These are phyloP conservation scores for Pichia sporocuriosa DNA, from an alignment of 805 yeast species.

Conservation along the genomic window DNA sequence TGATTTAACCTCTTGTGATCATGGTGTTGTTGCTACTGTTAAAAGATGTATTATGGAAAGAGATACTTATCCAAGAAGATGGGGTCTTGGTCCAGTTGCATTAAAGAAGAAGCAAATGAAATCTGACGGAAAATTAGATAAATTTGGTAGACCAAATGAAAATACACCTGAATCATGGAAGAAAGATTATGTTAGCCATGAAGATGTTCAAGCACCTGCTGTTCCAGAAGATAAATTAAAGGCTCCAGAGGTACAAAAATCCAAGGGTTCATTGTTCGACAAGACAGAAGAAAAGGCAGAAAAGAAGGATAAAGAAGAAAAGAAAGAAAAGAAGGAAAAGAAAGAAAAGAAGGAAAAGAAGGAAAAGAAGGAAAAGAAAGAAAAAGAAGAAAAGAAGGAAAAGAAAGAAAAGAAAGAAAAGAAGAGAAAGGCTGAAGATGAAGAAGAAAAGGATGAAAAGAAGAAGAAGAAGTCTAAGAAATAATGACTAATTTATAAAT, in stretches of 20 bases:
- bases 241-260: constrained; percentile 32
- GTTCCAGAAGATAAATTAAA: constrained; percentile 47
- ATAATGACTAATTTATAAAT: constrained; percentile 1
- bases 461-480: constrained; percentile 21
- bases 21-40: constrained; percentile 96
- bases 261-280: constrained; percentile 42
- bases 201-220: constrained; percentile 54
- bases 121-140: constrained; percentile 95
- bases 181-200: constrained; percentile 68
- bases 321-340: constrained; percentile 28
- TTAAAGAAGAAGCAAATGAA: constrained; percentile 97
- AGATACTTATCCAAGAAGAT: constrained; percentile 98
- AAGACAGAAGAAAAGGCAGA: constrained; percentile 22
- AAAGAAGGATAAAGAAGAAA: constrained; percentile 23
- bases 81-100: constrained; percentile 99
- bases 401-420: constrained; percentile 30
- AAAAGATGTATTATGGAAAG: constrained; percentile 99
- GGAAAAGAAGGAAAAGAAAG: constrained; percentile 19
- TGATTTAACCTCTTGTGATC: constrained; percentile 93
- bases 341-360: constrained; percentile 38
- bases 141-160: constrained; percentile 89
- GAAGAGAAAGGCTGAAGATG: constrained; percentile 34
- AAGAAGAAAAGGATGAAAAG: constrained; percentile 32
- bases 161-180: constrained; percentile 93
- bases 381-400: constrained; percentile 19